Conservation (phyloP, 1,284 basidiomycete genomes). For the Moesziomyces sp. region DNA sequence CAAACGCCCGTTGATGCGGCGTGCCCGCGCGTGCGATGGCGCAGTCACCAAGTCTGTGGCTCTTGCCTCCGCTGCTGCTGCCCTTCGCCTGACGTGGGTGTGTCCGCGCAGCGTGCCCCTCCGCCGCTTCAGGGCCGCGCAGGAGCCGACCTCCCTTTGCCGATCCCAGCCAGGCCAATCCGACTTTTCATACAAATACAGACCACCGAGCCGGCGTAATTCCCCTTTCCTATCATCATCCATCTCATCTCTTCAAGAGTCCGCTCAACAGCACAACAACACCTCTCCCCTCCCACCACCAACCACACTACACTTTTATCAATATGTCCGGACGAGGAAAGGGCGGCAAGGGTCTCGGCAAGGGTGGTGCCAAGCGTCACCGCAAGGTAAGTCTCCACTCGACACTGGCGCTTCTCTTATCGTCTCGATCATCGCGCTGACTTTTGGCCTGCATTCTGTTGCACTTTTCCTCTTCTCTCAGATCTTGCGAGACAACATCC, state of each 20-base stretch:
- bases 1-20: too few relatives aligned
- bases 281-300: constrained; percentile 21
- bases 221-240: constrained; percentile 37
- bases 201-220: constrained; percentile 28
- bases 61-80: too few relatives aligned
- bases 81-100: too few relatives aligned
- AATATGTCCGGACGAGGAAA: constrained; percentile 67
- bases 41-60: too few relatives aligned
- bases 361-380: constrained; percentile 69
- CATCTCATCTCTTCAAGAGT: constrained; percentile 44
- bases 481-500: constrained; percentile 67
- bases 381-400: constrained; percentile 60
- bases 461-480: constrained; percentile 2
- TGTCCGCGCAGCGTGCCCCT: background rate
- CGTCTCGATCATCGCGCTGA: constrained; percentile 14
- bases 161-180: constrained; percentile 28
- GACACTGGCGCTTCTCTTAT: background rate
- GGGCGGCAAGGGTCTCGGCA: constrained; percentile 68
- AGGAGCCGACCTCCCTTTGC: constrained; percentile 16
- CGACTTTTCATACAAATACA: constrained; percentile 52
- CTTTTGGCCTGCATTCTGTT: background rate
- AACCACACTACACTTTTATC: constrained; percentile 35
- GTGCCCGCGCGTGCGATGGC: too few relatives aligned
- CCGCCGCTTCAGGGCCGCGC: background rate
- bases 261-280: constrained; percentile 16